Evolutionary conservation across 768 basidiomycete species (phyloP).

Genomic region (Mycena albidolilacea): DNA sequence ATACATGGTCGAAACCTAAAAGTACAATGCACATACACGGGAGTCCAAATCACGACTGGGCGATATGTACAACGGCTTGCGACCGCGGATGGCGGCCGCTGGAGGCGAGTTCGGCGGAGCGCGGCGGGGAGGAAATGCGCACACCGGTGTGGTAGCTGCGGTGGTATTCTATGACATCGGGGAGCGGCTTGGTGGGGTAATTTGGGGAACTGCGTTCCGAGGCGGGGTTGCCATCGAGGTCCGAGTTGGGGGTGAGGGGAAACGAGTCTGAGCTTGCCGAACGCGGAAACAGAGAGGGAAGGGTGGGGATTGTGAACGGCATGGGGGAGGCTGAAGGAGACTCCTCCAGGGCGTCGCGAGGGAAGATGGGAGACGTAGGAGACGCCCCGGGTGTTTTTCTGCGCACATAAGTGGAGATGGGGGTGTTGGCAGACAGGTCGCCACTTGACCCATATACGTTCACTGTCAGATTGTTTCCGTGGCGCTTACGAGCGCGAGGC

Average conservation of each 20-base stretch:
- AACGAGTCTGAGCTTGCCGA: constrained; percentile 61
- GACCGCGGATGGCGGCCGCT: constrained; percentile 49
- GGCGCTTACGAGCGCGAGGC: constrained; percentile 59
- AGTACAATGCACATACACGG: constrained; percentile 29
- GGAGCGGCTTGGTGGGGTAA: constrained; percentile 42
- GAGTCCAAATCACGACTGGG: constrained; percentile 45
- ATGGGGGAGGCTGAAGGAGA: constrained; percentile 56
- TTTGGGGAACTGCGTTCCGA: constrained; percentile 40
- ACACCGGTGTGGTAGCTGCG: constrained; percentile 59
- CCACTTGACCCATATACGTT: constrained; percentile 64
- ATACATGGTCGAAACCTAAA: constrained; percentile 22
- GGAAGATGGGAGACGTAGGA: constrained; percentile 77
- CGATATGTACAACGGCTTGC: constrained; percentile 48
- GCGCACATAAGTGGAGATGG: constrained; percentile 86
- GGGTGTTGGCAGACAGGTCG: constrained; percentile 75
- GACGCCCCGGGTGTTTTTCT: constrained; percentile 84
- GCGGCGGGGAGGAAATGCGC: constrained; percentile 61
- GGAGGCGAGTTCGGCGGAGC: constrained; percentile 46
- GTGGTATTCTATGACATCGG: constrained; percentile 51
- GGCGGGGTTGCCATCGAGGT: constrained; percentile 46
- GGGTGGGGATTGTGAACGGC: constrained; percentile 76
- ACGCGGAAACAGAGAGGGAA: constrained; percentile 68
- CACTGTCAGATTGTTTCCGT: constrained; percentile 61
- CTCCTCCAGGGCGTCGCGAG: constrained; percentile 58
- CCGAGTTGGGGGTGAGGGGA: constrained; percentile 57